These are phyloP conservation scores for Lippia alba DNA, from an alignment of 305 asterid species.

Conservation along the genomic window DNA sequence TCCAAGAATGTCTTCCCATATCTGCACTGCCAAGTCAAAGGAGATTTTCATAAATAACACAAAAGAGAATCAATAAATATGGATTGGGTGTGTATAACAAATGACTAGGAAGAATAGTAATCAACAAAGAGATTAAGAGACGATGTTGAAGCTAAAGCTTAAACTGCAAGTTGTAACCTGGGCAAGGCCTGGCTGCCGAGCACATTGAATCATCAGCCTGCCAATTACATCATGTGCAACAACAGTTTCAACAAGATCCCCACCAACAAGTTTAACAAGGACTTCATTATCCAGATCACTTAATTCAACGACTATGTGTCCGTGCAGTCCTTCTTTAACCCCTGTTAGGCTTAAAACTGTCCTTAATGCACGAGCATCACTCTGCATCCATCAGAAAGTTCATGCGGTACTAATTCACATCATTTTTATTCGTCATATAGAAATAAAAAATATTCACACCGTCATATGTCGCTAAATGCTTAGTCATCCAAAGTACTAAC, in stretches of 20 bases:
- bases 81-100: conserved; percentile 20
- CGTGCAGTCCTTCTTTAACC: conserved; percentile 86
- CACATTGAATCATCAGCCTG: conserved; percentile 94
- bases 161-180: conserved; percentile 60
- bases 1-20: conserved; percentile 97
- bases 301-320: conserved; percentile 90
- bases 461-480: conserved; percentile 27
- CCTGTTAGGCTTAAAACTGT: conserved; percentile 93
- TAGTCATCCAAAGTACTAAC: conserved; percentile 46
- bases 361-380: conserved; percentile 94
- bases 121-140: conserved; percentile 5
- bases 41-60: conserved; percentile 27
- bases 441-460: too few species aligned
- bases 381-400: conserved; percentile 54
- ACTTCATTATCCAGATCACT: conserved; percentile 95
- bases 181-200: conserved; percentile 98
- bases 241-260: conserved; percentile 93
- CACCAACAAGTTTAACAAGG: conserved; percentile 92
- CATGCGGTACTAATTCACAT: conserved; percentile 31
- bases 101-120: conserved; percentile 10
- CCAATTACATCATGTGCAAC: conserved; percentile 98
- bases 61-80: conserved; percentile 20
- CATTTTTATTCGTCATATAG: neutral
- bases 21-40: conserved; percentile 52
- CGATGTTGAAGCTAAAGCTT: conserved; percentile 10